Evolutionary conservation across 1,284 basidiomycete species (phyloP), one percentile per base, ranked within the genome.

Genomic region (Fomitopsis palustris): DNA sequence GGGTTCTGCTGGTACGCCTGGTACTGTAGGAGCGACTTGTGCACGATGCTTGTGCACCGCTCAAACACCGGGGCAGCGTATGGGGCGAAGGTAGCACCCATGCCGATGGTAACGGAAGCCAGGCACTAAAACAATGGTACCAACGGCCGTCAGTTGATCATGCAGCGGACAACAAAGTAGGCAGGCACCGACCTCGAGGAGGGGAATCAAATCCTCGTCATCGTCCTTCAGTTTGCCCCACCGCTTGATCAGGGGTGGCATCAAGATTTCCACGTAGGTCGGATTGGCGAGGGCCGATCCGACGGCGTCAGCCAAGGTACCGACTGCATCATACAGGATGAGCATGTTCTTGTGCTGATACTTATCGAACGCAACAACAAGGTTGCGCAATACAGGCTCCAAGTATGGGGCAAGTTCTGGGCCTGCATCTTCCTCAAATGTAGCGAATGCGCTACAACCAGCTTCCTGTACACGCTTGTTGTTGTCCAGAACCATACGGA

Each of bases 391-490:
- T 55, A 99, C 93, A 1, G 96, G 96, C 68, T 96, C 94, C 16
- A 99, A 86, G 78, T 91, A 99, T 0, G 96, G 97, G 17, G 88
- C 90, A 53, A 99, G 86, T 68, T 92, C 92, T 2, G 83, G 72
- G 3, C 95, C 96, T 1, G 96, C 97, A 74, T 98, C 97, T 77
- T 99, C 97, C 75, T 99, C 97, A 12, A 99, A 84, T 8, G 97
- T 99, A 2, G 97, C 97, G 71, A 99, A 99, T 0, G 97, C 97
- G 64, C 92, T 95, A 77, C 97, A 99, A 19, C 97, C 97, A 1
- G 97, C 97, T 77, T 99, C 97, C 77, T 99, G 97, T 0, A 99
- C 97, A 21, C 96, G 92, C 78, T 99, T 99, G 81, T 99, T 99
- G 76, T 93, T 93, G 74, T 99, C 97, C 55, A 99, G 81, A n/a